Evolutionary conservation across 148 eudicot genomes (phyloP).

Genomic region (Fagopyrum homotropicum): DNA sequence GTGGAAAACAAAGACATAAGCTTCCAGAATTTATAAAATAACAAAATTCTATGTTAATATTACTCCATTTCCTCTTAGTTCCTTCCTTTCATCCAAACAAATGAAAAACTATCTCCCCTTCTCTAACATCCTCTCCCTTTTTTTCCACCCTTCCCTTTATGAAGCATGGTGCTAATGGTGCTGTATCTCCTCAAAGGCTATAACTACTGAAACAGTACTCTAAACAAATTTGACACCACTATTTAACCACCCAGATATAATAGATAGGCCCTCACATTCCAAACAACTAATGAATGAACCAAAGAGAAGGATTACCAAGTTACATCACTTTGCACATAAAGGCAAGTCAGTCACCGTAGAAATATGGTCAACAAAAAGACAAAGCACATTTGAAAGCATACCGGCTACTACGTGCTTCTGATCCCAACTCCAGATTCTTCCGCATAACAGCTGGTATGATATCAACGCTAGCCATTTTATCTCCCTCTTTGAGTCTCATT

Average conservation of each 20-base stretch:
- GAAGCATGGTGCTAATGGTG: too few species aligned
- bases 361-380: not conserved
- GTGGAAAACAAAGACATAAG: too few species aligned
- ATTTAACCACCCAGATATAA: not conserved
- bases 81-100: too few species aligned
- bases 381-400: constrained; percentile 25
- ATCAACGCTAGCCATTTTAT: constrained; percentile 88
- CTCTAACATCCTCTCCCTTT: too few species aligned
- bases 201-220: not conserved
- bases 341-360: not conserved
- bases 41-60: too few species aligned
- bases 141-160: too few species aligned
- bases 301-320: not conserved
- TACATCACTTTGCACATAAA: not conserved
- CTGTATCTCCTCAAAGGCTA: too few species aligned
- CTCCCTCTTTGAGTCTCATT: constrained; percentile 76
- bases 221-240: not conserved
- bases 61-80: too few species aligned
- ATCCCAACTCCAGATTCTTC: constrained; percentile 34
- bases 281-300: not conserved
- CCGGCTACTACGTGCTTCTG: constrained; percentile 42
- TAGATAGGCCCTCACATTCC: too few species aligned
- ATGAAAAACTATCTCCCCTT: too few species aligned
- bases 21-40: too few species aligned
- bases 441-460: constrained; percentile 65